Percentiles rank a stretch among this genome's conserved stretches.
phyloP scores from a whole-genome alignment of 345 rosid species.

The Arabidopsis suecica region DNA sequence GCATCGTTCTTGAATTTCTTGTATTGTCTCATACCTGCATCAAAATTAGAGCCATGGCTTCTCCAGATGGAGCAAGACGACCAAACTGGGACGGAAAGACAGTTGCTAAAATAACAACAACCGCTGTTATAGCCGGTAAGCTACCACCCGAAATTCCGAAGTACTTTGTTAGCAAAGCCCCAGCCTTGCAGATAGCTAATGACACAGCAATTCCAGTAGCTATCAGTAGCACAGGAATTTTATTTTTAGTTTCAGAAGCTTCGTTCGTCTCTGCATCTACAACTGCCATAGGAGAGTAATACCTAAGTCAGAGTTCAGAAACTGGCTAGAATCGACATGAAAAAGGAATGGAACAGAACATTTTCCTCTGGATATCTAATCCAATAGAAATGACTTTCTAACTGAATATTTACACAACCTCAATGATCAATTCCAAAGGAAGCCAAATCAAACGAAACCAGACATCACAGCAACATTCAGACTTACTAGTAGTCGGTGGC shows the following conservation, averaged over 20 bases:
- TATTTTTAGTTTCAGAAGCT: slow-evolving; percentile 49
- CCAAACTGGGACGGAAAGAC: slow-evolving; percentile 73
- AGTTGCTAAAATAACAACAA: slow-evolving; percentile 75
- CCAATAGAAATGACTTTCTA: not conserved
- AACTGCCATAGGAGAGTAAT: slow-evolving; percentile 47
- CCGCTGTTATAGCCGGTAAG: slow-evolving; percentile 78
- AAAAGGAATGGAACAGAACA: slow-evolving; percentile 13
- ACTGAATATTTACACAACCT: not conserved
- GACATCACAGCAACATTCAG: slow-evolving; percentile 2
- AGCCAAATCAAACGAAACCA: slow-evolving; percentile 7
- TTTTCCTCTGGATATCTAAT: not conserved
- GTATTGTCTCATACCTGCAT: slow-evolving; percentile 68
- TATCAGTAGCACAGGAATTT: slow-evolving; percentile 64
- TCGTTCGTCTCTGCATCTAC: slow-evolving; percentile 44
- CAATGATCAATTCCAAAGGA: not conserved
- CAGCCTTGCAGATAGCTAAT: slow-evolving; percentile 83
- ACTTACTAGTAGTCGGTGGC: slow-evolving; percentile 54
- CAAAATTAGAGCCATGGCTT: slow-evolving; percentile 88
- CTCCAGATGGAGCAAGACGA: slow-evolving; percentile 81
- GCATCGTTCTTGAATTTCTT: slow-evolving; percentile 4
- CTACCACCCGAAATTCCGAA: slow-evolving; percentile 73
- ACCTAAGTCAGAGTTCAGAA: slow-evolving; percentile 11
- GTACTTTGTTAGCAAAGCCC: slow-evolving; percentile 52
- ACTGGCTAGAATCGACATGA: not conserved
- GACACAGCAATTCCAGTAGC: slow-evolving; percentile 79